These are phyloP conservation scores for Eimeria necatrix DNA, from an alignment of 169 alveolate species.

Conservation along the genomic window DNA sequence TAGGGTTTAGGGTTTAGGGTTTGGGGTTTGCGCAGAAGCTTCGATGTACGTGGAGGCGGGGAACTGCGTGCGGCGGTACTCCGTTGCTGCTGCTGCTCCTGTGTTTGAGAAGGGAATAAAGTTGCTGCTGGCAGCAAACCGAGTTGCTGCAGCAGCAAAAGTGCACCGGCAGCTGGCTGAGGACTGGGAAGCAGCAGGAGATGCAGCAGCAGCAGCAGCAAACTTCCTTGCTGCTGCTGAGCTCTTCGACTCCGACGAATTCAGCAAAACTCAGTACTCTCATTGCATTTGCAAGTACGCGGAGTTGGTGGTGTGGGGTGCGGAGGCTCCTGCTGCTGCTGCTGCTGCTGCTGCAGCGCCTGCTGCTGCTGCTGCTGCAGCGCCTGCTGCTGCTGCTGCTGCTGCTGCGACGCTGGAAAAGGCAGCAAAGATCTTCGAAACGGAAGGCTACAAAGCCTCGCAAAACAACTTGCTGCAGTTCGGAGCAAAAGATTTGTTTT, in stretches of 20 bases:
- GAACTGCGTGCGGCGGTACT: constrained; percentile 48
- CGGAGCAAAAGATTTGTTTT: constrained; percentile 63
- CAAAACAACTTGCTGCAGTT: constrained; percentile 64
- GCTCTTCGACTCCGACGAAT: constrained; percentile 48
- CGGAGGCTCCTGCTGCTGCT: neutral
- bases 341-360: no score
- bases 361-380: neutral
- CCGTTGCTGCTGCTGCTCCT: neutral
- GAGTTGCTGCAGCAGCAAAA: constrained; percentile 55
- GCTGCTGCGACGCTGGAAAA: constrained; percentile 56
- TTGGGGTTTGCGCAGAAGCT: neutral
- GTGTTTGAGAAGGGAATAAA: constrained; percentile 5
- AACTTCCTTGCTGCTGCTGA: constrained; percentile 48
- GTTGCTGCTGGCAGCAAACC: constrained; percentile 24
- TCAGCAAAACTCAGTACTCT: constrained; percentile 29
- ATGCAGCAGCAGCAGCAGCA: neutral
- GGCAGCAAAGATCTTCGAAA: constrained; percentile 46
- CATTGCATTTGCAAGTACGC: constrained; percentile 64
- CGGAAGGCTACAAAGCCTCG: constrained; percentile 62
- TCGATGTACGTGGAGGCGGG: constrained; percentile 60
- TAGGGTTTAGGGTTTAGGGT: neutral
- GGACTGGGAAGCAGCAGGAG: constrained; percentile 34
- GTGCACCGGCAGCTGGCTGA: constrained; percentile 54
- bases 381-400: neutral
- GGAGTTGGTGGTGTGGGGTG: constrained; percentile 14